Evolutionary conservation across 805 yeast species (phyloP).

Genomic region (Henningerozyma blattae): DNA sequence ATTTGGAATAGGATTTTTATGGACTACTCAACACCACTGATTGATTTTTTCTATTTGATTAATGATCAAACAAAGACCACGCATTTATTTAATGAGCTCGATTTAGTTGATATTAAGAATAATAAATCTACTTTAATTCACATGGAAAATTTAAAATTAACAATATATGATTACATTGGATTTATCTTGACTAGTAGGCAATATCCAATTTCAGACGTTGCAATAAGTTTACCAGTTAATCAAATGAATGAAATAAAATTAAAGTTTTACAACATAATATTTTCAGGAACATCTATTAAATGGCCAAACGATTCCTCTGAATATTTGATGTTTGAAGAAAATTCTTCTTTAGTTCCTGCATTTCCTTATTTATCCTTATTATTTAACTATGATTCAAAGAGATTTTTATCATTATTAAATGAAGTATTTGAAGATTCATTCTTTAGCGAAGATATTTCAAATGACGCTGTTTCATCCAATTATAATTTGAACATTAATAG

Average conservation of each 20-base stretch:
- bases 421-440: slow-evolving; percentile 75
- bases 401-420: slow-evolving; percentile 55
- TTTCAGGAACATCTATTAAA: slow-evolving; percentile 40
- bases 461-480: slow-evolving; percentile 14
- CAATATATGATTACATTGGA: slow-evolving; percentile 47
- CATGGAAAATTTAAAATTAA: background rate
- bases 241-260: slow-evolving; percentile 34
- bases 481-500: slow-evolving; percentile 33
- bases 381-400: slow-evolving; percentile 43
- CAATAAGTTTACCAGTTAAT: slow-evolving; percentile 3
- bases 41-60: slow-evolving; percentile 36
- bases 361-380: slow-evolving; percentile 62
- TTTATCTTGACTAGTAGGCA: slow-evolving; percentile 65
- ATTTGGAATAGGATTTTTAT: slow-evolving; percentile 59
- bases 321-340: slow-evolving; percentile 25
- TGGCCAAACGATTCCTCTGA: slow-evolving; percentile 32
- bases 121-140: too few relatives aligned
- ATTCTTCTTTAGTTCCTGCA: slow-evolving; percentile 23
- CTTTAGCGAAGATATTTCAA: slow-evolving; percentile 48
- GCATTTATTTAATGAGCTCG: background rate
- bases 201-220: slow-evolving; percentile 52
- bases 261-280: slow-evolving; percentile 41
- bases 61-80: slow-evolving; percentile 4
- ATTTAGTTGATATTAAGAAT: too few relatives aligned
- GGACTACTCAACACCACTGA: slow-evolving; percentile 63